Evolutionary conservation across 106 monocot species (phyloP).

Genomic region (Acanthochlamys bracteata): DNA sequence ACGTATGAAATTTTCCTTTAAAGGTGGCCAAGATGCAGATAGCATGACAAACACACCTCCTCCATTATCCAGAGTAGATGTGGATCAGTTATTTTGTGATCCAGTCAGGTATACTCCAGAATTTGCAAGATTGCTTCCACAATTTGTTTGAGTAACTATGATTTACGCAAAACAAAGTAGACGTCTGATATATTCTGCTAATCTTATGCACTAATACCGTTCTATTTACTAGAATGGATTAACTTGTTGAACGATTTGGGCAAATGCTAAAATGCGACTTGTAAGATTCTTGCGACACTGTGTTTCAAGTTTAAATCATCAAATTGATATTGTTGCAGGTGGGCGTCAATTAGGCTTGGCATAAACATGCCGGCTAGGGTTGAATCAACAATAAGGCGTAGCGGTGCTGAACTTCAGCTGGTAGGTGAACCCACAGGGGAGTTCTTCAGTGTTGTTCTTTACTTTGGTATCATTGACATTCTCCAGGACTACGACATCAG

Average conservation of each 20-base stretch:
- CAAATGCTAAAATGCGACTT: background rate
- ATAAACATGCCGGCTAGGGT: conserved; percentile 65
- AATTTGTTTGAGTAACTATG: too few species aligned
- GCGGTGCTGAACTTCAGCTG: conserved; percentile 36
- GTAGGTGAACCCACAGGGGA: conserved; percentile 65
- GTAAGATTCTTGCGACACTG: background rate
- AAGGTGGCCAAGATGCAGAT: conserved; percentile 28
- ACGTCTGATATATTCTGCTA: too few species aligned
- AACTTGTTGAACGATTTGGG: background rate
- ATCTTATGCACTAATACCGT: too few species aligned
- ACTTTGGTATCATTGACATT: conserved; percentile 94
- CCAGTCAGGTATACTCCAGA: conserved; percentile 42
- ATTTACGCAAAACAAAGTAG: too few species aligned
- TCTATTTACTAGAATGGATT: too few species aligned
- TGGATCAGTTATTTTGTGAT: conserved; percentile 52
- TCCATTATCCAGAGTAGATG: conserved; percentile 50
- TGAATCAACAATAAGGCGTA: conserved; percentile 40
- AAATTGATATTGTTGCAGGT: conserved; percentile 16
- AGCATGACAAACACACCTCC: conserved; percentile 29
- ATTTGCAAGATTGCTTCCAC: background rate
- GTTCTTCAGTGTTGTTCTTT: conserved; percentile 52
- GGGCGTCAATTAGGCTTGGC: conserved; percentile 48
- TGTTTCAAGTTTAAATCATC: background rate
- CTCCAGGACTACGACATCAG: conserved; percentile 97
- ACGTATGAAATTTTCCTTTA: background rate